Base-by-base conservation (phyloP, 2,329 filamentous ascomycete species). In the Hymenoscyphus albidus region DNA sequence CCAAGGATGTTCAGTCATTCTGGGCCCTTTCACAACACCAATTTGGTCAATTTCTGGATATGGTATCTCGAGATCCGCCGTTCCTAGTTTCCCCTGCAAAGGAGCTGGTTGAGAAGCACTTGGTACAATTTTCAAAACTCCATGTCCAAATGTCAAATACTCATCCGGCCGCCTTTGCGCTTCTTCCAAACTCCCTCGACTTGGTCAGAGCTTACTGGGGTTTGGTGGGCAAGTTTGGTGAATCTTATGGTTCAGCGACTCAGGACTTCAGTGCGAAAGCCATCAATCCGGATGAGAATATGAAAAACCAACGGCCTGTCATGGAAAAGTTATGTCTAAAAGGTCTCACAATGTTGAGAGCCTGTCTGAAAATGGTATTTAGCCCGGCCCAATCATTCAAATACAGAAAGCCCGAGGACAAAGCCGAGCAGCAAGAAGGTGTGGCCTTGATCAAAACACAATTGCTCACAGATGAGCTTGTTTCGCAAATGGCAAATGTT, bases 111-210 rank as follows among this genome's bases (percentile, higher is more conserved):
- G 90, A 91, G 69, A 96, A 93, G 74, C 93, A 97, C 74, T 81
- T 97, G 1, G 79, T 97, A 54, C 93, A 98, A 74, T 88, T 98
- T 59, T 88, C 93, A 3, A 99, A 98, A 77, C 80, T 99, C 2
- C 95, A 98, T 75, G 83, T 96, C 48, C 88, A 92, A 63, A 94
- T 98, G 88, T 87, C 92, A 1, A 86, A 86, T 59, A 79, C 82
- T 5, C 93, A 97, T 75, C 88, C 93, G 1, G 88, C 90, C 3
- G 91, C 92, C 62, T 98, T 97, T 76, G 88, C 89, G 0, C 81
- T 92, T 13, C 83, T 99, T 6, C 92, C 93, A 1, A 88, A 91
- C 72, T 93, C 92, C 1, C 79, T 96, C 16, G 82, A 87, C 16
- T 84, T 98, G 31, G 88, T 91, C 1, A 86, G 86, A 69, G 88